Percentiles rank a stretch among this genome's conserved stretches.
phyloP scores from a whole-genome alignment of 2,329 filamentous ascomycete genomes.

The Aspergillus melleus region DNA sequence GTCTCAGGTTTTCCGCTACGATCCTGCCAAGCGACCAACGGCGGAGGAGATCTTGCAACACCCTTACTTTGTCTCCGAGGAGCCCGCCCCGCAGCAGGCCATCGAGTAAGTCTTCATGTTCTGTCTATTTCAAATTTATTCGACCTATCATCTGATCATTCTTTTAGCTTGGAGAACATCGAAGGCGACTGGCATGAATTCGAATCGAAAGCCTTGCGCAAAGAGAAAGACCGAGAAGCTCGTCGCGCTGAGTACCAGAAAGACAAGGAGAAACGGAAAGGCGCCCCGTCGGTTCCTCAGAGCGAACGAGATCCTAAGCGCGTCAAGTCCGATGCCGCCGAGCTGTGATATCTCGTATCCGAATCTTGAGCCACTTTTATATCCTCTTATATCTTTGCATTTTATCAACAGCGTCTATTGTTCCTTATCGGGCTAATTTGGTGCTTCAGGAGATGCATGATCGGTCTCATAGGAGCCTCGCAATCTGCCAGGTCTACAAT shows the following conservation, averaged over 20 bases:
- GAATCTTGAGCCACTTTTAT: not conserved
- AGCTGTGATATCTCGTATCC: slow-evolving; percentile 3
- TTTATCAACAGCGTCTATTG: not conserved
- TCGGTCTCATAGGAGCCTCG: not conserved
- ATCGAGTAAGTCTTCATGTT: slow-evolving; percentile 66
- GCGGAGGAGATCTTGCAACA: slow-evolving; percentile 83
- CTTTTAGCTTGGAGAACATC: slow-evolving; percentile 67
- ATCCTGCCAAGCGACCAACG: slow-evolving; percentile 78
- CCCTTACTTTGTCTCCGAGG: slow-evolving; percentile 82
- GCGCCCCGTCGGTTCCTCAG: slow-evolving; percentile 31
- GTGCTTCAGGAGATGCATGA: not conserved
- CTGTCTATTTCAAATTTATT: not conserved
- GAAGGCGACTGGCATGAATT: slow-evolving; percentile 99
- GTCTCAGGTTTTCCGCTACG: slow-evolving; percentile 81
- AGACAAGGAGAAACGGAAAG: slow-evolving; percentile 53
- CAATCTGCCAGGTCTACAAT: not conserved
- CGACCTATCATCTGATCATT: slow-evolving; percentile 6
- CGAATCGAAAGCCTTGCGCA: slow-evolving; percentile 89
- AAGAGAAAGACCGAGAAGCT: slow-evolving; percentile 71
- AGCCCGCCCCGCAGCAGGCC: slow-evolving; percentile 73
- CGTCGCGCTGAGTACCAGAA: slow-evolving; percentile 48
- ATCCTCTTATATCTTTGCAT: not conserved
- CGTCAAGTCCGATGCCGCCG: slow-evolving; percentile 30
- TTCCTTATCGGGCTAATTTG: not conserved
- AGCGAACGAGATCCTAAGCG: slow-evolving; percentile 45